A percentile compares a stretch with the other conserved stretches of the same genome.
These are phyloP conservation scores for Roridomyces roridus DNA, from an alignment of 768 basidiomycete genomes.

Conservation along the genomic window DNA sequence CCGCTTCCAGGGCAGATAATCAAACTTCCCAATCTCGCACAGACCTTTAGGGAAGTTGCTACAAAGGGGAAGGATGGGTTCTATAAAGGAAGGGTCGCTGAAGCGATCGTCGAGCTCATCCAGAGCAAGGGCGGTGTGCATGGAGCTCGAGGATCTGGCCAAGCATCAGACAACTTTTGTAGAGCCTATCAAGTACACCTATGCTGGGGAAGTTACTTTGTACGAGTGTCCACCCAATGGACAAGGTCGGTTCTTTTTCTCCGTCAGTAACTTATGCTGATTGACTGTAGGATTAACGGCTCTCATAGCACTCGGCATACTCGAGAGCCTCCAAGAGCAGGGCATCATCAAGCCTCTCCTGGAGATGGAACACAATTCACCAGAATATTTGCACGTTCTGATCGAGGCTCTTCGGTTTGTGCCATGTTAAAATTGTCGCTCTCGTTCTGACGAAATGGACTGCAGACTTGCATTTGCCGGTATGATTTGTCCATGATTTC, in stretches of 20 bases:
- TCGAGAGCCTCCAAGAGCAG: slow-evolving; percentile 84
- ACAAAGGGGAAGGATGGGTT: slow-evolving; percentile 89
- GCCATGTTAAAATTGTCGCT: neutral
- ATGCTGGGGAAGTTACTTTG: slow-evolving; percentile 82
- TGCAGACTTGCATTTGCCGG: slow-evolving; percentile 75
- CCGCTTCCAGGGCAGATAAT: slow-evolving; percentile 88
- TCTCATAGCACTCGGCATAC: slow-evolving; percentile 88
- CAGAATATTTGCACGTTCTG: slow-evolving; percentile 86
- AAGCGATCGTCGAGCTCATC: slow-evolving; percentile 88
- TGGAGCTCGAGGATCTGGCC: slow-evolving; percentile 95
- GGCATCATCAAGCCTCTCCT: slow-evolving; percentile 70
- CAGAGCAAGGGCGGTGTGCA: slow-evolving; percentile 88
- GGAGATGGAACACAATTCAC: slow-evolving; percentile 89
- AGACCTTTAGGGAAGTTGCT: slow-evolving; percentile 82
- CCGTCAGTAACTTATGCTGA: neutral
- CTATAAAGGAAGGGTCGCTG: slow-evolving; percentile 90
- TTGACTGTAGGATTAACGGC: slow-evolving; percentile 76
- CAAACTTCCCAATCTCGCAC: slow-evolving; percentile 79
- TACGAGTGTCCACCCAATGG: slow-evolving; percentile 99
- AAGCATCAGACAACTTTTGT: slow-evolving; percentile 80
- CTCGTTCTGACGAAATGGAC: neutral
- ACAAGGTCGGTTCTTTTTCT: slow-evolving; percentile 63
- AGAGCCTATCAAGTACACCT: slow-evolving; percentile 92
- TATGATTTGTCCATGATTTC: slow-evolving; percentile 33
- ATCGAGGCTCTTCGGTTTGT: slow-evolving; percentile 83